Percentiles rank a stretch among this genome's conserved stretches.
Conservation (phyloP, 164 flowering plant species). For the Vitis amurensis region DNA sequence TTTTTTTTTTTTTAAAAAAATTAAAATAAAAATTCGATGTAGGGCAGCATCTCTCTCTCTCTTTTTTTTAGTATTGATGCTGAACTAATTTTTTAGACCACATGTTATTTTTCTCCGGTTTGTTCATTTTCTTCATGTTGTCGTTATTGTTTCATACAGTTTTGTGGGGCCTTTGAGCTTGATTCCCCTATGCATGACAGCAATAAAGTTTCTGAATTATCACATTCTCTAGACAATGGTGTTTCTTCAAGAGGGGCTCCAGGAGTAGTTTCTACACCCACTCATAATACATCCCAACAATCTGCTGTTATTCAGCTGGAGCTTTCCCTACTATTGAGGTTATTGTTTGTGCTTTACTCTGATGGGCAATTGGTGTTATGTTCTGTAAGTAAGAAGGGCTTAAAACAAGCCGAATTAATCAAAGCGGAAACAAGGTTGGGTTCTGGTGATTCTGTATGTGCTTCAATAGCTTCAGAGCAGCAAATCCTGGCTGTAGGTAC, state of each 20-base stretch:
- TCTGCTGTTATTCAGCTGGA: slow-evolving; percentile 69
- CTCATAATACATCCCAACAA: slow-evolving; percentile 16
- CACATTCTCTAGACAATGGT: slow-evolving; percentile 60
- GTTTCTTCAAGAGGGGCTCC: slow-evolving; percentile 36
- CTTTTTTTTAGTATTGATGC: background rate
- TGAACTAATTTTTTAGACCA: background rate
- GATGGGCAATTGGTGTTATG: slow-evolving; percentile 72
- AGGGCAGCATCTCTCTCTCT: background rate
- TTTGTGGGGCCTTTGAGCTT: slow-evolving; percentile 57
- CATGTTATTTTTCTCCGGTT: background rate
- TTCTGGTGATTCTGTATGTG: slow-evolving; percentile 75
- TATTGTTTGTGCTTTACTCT: slow-evolving; percentile 66
- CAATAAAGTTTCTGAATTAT: slow-evolving; percentile 25
- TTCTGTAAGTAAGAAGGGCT: slow-evolving; percentile 83
- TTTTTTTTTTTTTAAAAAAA: too few species aligned
- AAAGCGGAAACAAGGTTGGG: slow-evolving; percentile 65
- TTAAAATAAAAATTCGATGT: background rate
- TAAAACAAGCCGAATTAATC: slow-evolving; percentile 66
- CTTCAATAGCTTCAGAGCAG: slow-evolving; percentile 80
- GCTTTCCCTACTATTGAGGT: slow-evolving; percentile 60
- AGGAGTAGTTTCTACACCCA: slow-evolving; percentile 19
- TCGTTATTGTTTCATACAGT: slow-evolving; percentile 41
- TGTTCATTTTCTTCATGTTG: slow-evolving; percentile 5
- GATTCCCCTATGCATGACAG: slow-evolving; percentile 23
- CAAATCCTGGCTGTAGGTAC: slow-evolving; percentile 95